Percentiles rank a stretch among this genome's conserved stretches.
Conservation (phyloP, 371 early-diverging fungal species). For the Chytridium lagenaria region DNA sequence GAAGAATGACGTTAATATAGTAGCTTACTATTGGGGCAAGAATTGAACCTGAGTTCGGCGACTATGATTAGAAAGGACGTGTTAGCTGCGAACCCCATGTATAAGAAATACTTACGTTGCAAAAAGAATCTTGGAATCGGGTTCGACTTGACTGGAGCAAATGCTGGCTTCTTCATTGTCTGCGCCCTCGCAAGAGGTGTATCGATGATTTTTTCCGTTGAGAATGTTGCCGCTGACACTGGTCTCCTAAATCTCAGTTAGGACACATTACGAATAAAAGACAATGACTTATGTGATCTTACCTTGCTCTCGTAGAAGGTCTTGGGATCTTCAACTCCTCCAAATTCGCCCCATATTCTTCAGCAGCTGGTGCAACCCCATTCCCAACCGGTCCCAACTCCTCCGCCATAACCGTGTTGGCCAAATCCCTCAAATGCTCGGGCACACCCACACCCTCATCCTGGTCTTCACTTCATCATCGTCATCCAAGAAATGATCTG, state of each 20-base stretch:
- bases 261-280: too few species aligned
- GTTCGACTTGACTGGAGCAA: background rate
- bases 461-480: background rate
- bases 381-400: background rate
- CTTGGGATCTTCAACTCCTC: background rate
- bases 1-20: too few species aligned
- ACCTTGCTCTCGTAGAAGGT: background rate
- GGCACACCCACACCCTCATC: background rate
- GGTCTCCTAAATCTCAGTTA: too few species aligned
- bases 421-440: conserved; percentile 1
- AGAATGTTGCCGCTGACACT: background rate
- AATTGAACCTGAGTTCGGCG: background rate
- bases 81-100: background rate
- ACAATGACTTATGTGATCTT: too few species aligned
- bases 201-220: background rate
- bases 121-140: background rate
- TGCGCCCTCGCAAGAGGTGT: background rate
- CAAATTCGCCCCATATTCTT: background rate
- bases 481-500: background rate
- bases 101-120: background rate
- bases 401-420: background rate
- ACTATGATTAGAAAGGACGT: background rate
- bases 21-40: too few species aligned
- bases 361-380: background rate
- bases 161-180: background rate